Evolutionary conservation across 768 basidiomycete species (phyloP).

Genomic region (Pleurotus djamor): DNA sequence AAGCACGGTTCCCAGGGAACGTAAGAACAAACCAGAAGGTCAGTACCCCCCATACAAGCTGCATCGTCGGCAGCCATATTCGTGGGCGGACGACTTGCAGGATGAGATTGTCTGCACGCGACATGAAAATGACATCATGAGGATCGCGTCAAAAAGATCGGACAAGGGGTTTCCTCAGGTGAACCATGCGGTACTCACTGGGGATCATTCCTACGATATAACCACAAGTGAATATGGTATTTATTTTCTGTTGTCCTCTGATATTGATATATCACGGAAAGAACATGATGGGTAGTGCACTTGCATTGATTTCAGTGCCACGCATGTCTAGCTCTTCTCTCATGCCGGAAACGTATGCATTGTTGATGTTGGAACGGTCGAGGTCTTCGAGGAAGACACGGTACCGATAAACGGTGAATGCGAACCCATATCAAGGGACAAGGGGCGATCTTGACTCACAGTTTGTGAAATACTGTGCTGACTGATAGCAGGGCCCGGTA

Average conservation of each 20-base stretch:
- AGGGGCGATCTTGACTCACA: conserved; percentile 30
- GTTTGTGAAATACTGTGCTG: conserved; percentile 59
- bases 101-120: conserved; percentile 56
- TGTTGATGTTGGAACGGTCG: conserved; percentile 65
- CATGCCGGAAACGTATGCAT: conserved; percentile 83
- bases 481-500: conserved; percentile 8
- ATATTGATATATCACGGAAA: conserved; percentile 2
- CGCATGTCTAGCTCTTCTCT: conserved; percentile 66
- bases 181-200: conserved; percentile 30
- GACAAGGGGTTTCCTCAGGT: neutral
- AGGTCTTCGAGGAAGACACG: conserved; percentile 40
- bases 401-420: neutral
- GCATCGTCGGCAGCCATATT: conserved; percentile 66
- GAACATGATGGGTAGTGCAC: conserved; percentile 9
- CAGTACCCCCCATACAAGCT: conserved; percentile 63
- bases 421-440: neutral
- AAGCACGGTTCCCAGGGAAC: conserved; percentile 1
- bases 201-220: conserved; percentile 77
- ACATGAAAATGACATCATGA: neutral
- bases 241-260: conserved; percentile 45
- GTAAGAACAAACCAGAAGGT: conserved; percentile 51
- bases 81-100: conserved; percentile 61
- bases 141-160: neutral
- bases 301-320: conserved; percentile 61
- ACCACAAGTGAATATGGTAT: conserved; percentile 71